Percentiles rank a stretch among this genome's conserved stretches.
These are phyloP conservation scores for Amphibolis antarctica DNA, from an alignment of 106 monocot species.

Conservation along the genomic window DNA sequence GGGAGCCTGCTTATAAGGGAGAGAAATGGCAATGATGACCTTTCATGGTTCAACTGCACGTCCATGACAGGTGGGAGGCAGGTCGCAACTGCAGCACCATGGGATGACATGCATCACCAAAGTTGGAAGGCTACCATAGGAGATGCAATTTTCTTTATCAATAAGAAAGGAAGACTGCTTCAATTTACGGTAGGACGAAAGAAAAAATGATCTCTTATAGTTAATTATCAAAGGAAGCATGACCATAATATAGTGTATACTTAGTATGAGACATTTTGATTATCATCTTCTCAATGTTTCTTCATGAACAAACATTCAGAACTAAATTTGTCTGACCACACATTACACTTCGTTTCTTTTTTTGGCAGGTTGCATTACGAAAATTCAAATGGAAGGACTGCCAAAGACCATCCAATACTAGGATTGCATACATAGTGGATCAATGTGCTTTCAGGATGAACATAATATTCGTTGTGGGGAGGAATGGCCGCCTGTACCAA, in stretches of 20 bases:
- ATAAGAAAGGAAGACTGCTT: slow-evolving; percentile 63
- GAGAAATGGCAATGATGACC: slow-evolving; percentile 53
- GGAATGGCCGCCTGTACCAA: slow-evolving; percentile 67
- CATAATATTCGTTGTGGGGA: slow-evolving; percentile 56
- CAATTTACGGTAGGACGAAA: slow-evolving; percentile 57
- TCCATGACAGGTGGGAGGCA: slow-evolving; percentile 59
- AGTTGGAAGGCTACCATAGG: slow-evolving; percentile 32
- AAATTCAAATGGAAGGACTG: slow-evolving; percentile 95
- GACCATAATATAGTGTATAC: no score
- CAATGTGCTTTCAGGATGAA: slow-evolving; percentile 61
- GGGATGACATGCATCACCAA: slow-evolving; percentile 53
- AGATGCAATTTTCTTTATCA: slow-evolving; percentile 77
- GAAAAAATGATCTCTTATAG: not conserved
- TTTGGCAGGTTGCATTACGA: slow-evolving; percentile 44
- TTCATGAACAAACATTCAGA: not conserved
- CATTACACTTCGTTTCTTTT: not conserved
- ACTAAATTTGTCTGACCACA: not conserved
- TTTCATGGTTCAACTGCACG: slow-evolving; percentile 78
- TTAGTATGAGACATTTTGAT: no score
- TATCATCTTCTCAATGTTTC: not conserved
- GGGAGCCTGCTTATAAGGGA: slow-evolving; percentile 66
- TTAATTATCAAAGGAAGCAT: no score
- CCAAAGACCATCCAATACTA: slow-evolving; percentile 42
- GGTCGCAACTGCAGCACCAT: slow-evolving; percentile 67
- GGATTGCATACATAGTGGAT: slow-evolving; percentile 68